A percentile compares a stretch with the other conserved stretches of the same genome.
Evolutionary conservation across 805 yeast genomes (phyloP).

Genomic region (Wickerhamiella musiphila): DNA sequence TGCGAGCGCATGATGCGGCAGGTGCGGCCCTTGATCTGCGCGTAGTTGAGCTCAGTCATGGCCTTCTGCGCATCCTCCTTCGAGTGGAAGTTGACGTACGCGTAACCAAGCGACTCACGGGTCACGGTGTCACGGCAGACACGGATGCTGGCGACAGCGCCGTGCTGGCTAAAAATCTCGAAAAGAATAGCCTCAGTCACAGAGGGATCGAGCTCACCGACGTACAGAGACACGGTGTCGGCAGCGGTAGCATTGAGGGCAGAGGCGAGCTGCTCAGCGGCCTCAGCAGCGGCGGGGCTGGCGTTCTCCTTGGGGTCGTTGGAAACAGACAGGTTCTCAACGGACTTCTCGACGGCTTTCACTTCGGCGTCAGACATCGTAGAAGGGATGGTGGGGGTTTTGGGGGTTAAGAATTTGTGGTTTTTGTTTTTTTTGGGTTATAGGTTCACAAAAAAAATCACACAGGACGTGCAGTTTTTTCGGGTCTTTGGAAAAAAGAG

Average conservation of each 20-base stretch:
- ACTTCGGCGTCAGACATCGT: constrained; percentile 14
- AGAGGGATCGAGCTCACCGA: constrained; percentile 86
- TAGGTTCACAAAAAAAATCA: not conserved
- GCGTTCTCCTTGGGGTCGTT: constrained; percentile 9
- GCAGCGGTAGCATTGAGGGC: constrained; percentile 16
- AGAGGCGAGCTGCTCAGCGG: constrained; percentile 9
- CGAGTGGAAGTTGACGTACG: constrained; percentile 90
- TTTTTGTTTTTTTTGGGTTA: constrained; percentile 1
- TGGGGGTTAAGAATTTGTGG: not conserved
- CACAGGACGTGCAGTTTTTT: too few relatives aligned
- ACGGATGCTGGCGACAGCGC: constrained; percentile 91
- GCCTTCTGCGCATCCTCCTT: constrained; percentile 85
- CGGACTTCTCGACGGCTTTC: constrained; percentile 22
- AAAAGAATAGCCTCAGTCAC: constrained; percentile 89
- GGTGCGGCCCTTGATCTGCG: constrained; percentile 83
- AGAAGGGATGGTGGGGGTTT: constrained; percentile 1
- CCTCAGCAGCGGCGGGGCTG: constrained; percentile 9
- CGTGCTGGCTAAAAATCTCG: constrained; percentile 87
- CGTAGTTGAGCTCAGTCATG: constrained; percentile 86
- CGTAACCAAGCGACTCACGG: constrained; percentile 93
- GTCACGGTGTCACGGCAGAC: constrained; percentile 98
- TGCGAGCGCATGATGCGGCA: constrained; percentile 99
- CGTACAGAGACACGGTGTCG: constrained; percentile 66
- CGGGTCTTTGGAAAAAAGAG: too few relatives aligned
- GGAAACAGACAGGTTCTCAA: constrained; percentile 20